Evolutionary conservation across 768 basidiomycete species (phyloP).

Genomic region (Mycena metata): DNA sequence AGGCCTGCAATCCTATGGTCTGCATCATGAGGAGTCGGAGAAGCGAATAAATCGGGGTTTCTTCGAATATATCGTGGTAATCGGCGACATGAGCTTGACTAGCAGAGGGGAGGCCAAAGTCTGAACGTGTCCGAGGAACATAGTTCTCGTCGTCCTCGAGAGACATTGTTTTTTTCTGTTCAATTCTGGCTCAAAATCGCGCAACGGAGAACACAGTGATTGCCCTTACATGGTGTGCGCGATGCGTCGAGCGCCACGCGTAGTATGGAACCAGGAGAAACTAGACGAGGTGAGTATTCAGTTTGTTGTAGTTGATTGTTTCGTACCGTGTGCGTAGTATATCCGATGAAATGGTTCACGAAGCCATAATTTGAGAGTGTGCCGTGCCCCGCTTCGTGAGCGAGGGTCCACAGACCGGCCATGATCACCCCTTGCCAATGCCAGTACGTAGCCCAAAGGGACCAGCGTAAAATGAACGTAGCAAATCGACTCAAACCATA

Average conservation of each 20-base stretch:
- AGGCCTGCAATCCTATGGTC: constrained; percentile 10
- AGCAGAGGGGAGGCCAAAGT: neutral
- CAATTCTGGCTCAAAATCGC: neutral
- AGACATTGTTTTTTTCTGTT: constrained; percentile 68
- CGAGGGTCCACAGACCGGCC: constrained; percentile 73
- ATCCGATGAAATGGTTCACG: constrained; percentile 68
- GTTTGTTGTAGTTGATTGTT: neutral
- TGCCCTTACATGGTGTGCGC: constrained; percentile 75
- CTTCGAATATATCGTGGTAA: constrained; percentile 61
- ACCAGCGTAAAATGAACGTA: constrained; percentile 49
- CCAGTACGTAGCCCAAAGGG: constrained; percentile 65
- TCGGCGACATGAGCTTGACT: constrained; percentile 53
- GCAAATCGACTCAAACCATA: neutral
- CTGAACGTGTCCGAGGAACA: constrained; percentile 60
- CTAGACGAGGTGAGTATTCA: neutral
- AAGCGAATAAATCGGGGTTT: constrained; percentile 62
- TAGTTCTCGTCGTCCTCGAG: constrained; percentile 86
- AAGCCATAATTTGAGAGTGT: constrained; percentile 64
- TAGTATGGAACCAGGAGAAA: constrained; percentile 73
- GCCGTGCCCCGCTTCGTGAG: constrained; percentile 76
- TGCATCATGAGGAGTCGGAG: constrained; percentile 64
- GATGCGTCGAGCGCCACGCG: constrained; percentile 79
- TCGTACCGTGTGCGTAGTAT: constrained; percentile 58
- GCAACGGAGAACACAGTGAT: too few relatives aligned
- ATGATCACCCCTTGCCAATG: constrained; percentile 71